Evolutionary conservation across 495 filamentous ascomycete species (phyloP), one percentile per base, ranked within the genome.

Genomic region (Parathielavia appendiculata): DNA sequence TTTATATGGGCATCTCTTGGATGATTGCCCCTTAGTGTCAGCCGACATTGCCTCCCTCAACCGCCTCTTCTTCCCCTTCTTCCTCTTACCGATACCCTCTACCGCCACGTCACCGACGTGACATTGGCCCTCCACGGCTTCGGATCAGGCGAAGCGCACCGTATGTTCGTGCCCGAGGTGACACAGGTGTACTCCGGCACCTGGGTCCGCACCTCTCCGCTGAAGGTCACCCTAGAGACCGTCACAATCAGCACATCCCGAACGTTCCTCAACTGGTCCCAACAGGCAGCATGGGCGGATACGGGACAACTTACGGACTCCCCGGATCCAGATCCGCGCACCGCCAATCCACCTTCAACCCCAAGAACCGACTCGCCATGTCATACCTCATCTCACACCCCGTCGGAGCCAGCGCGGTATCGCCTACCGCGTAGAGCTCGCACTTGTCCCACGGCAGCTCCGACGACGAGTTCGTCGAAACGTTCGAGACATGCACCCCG

Each of bases 241-340:
- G 26, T 26, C 5, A 35, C 26, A 44, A 19, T 51, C 12, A 44
- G 26, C 38, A 30, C 5, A 0, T 13, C 8, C 10, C 4, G n/a
- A 17, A 17, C 16, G n/a, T n/a, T n/a, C n/a, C n/a, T n/a, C n/a
- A n/a, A n/a, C 22, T 0, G 30, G 11, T 14, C 14, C 1, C 17
- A 30, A 3, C 17, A 22, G 8, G 39, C 9, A 30, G 13, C 14
- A 20, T 0, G 7, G n/a, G n/a, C n/a, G n/a, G n/a, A n/a, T n/a
- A 26, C 34, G 34, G 5, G 5, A 9, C 41, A 45, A 71, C 68
- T 48, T 56, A 71, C 68, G 66, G 64, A 34, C 60, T 58, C 8
- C 32, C 32, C 8, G 49, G 43, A 56, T 71, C 68, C 40, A 69
- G 17, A 36, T 67, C 66, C 9, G n/a, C 56, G 58, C 69, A 71